A percentile compares a stretch with the other conserved stretches of the same genome.
Evolutionary conservation across 2,329 filamentous ascomycete species (phyloP).

Genomic region (Shiraia bambusicola): DNA sequence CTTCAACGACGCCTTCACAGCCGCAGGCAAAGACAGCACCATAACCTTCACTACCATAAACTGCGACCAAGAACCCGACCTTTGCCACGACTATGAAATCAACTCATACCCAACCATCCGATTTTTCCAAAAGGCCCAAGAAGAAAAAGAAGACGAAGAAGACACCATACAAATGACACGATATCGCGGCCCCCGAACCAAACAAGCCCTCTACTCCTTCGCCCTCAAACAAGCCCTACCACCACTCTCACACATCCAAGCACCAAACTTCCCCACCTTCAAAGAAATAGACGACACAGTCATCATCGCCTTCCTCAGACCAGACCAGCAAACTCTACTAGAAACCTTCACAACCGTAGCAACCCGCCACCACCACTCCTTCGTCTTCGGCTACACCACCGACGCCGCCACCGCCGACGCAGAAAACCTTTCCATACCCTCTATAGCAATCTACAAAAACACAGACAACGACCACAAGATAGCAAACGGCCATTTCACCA

Average conservation of each 20-base stretch:
- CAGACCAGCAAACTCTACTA: conserved; percentile 5
- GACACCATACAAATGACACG: conserved; percentile 7
- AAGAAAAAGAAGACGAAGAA: not conserved
- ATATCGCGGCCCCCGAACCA: conserved; percentile 20
- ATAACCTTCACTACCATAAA: conserved; percentile 18
- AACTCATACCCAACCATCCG: conserved; percentile 25
- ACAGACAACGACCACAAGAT: conserved; percentile 18
- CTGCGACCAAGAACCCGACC: conserved; percentile 18
- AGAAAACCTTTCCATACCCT: conserved; percentile 16
- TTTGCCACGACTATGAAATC: conserved; percentile 23
- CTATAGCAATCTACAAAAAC: conserved; percentile 23
- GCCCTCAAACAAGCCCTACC: conserved; percentile 16
- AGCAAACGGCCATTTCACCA: conserved; percentile 14
- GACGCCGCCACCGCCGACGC: conserved; percentile 9
- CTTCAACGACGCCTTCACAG: conserved; percentile 13
- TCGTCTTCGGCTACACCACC: conserved; percentile 20
- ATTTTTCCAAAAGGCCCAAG: conserved; percentile 9
- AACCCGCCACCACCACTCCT: conserved; percentile 8
- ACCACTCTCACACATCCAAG: conserved; percentile 6
- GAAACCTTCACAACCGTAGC: conserved; percentile 11
- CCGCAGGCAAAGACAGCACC: conserved; percentile 4
- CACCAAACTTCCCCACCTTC: conserved; percentile 6
- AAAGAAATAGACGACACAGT: conserved; percentile 18
- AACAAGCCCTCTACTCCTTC: conserved; percentile 13
- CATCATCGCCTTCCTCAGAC: conserved; percentile 17